Percentiles rank a stretch among this genome's conserved stretches.
These are phyloP conservation scores for Crithidia thermophila DNA, from an alignment of 208 protist species.

Conservation along the genomic window DNA sequence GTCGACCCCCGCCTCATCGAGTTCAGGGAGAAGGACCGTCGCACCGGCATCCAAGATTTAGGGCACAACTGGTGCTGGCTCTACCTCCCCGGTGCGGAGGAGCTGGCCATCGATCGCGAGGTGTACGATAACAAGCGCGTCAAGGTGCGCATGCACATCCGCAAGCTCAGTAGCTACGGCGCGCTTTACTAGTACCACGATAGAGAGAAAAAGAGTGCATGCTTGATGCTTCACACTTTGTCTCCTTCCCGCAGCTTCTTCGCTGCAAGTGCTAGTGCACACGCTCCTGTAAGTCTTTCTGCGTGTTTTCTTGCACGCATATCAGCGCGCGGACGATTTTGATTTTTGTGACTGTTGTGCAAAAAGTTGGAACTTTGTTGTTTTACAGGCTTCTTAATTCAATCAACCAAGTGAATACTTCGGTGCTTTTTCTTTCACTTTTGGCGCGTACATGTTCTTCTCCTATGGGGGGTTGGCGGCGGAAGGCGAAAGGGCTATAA, in stretches of 20 bases:
- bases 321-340: no score
- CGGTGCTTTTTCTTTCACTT: no score
- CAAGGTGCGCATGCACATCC: conserved; percentile 92
- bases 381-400: no score
- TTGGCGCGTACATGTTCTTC: no score
- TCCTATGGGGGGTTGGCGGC: no score
- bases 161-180: conserved; percentile 76
- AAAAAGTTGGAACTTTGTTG: no score
- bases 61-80: conserved; percentile 95
- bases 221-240: neutral
- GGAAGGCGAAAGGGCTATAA: no score
- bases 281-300: neutral
- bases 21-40: conserved; percentile 87
- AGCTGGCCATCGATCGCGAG: conserved; percentile 88
- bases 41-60: conserved; percentile 90
- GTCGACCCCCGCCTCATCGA: conserved; percentile 87
- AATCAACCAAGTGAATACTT: no score
- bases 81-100: conserved; percentile 91
- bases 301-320: no score
- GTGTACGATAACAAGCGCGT: conserved; percentile 94
- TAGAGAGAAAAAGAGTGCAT: neutral
- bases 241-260: conserved; percentile 1
- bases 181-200: conserved; percentile 62
- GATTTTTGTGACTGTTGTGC: no score
- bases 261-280: neutral